Evolutionary conservation across 116 monocot species (phyloP).

Genomic region (Phalaenopsis hybrid): DNA sequence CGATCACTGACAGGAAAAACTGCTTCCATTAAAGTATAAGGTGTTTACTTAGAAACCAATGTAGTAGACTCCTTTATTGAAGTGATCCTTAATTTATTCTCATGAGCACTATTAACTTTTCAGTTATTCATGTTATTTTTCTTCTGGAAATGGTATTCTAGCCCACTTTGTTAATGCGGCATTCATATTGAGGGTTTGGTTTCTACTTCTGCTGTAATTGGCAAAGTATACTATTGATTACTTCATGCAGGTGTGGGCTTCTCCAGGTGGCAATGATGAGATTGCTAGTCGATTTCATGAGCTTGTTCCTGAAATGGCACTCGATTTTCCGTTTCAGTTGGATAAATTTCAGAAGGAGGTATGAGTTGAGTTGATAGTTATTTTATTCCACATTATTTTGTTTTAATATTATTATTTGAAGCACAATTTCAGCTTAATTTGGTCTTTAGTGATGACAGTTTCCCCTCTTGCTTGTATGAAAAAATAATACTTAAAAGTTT

Average conservation of each 20-base stretch:
- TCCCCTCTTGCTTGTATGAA: background rate
- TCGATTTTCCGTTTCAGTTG: conserved; percentile 91
- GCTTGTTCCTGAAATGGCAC: conserved; percentile 90
- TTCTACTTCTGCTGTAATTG: background rate
- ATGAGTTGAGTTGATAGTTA: conserved; percentile 1
- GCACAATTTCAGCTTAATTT: background rate
- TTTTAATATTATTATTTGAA: background rate
- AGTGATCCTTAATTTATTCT: background rate
- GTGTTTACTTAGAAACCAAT: background rate
- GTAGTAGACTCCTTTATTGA: background rate
- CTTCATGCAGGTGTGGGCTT: conserved; percentile 51
- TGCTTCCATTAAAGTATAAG: background rate
- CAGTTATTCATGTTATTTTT: background rate
- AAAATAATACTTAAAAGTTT: background rate
- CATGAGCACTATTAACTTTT: background rate
- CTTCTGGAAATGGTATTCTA: background rate
- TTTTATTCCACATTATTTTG: background rate
- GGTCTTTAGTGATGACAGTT: background rate
- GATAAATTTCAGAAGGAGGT: conserved; percentile 99
- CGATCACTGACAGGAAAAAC: background rate
- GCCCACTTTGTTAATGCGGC: background rate
- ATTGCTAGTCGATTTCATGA: conserved; percentile 57
- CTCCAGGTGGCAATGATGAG: conserved; percentile 46
- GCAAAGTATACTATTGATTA: background rate
- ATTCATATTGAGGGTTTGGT: background rate